phyloP scores from a whole-genome alignment of 257 asterid species.

The Ligustrum vulgare region DNA sequence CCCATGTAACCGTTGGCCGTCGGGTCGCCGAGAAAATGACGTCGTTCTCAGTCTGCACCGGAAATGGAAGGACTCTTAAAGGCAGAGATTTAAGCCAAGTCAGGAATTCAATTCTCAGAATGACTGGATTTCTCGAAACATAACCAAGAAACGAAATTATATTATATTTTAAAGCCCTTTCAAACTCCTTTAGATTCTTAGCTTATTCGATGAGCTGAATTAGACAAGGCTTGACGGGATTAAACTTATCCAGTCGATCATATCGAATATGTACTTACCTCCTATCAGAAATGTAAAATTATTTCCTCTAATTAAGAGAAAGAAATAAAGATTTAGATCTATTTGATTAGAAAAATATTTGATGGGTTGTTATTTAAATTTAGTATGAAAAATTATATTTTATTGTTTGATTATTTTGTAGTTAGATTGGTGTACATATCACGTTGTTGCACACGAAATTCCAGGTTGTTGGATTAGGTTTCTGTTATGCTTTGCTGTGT shows the following conservation, averaged over 20 bases:
- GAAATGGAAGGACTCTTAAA: constrained; percentile 72
- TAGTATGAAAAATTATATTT: not conserved
- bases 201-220: not conserved
- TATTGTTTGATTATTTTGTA: not conserved
- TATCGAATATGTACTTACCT: not conserved
- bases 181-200: constrained; percentile 4
- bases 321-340: not conserved
- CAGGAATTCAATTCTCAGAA: constrained; percentile 64
- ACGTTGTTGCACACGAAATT: constrained; percentile 28
- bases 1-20: constrained; percentile 66
- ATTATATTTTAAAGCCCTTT: not conserved
- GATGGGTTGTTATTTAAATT: not conserved
- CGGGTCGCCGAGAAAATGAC: constrained; percentile 66
- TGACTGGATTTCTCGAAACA: constrained; percentile 83
- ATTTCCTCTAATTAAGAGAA: constrained; percentile 23
- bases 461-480: constrained; percentile 44
- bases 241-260: too few relatives aligned
- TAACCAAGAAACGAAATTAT: constrained; percentile 18
- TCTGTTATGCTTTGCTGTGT: constrained; percentile 29
- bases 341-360: not conserved
- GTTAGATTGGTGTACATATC: constrained; percentile 2
- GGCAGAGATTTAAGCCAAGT: constrained; percentile 76
- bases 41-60: constrained; percentile 73
- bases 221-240: not conserved
- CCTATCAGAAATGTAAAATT: constrained; percentile 6